Percentiles rank a stretch among this genome's conserved stretches.
phyloP scores from a whole-genome alignment of 331 rosid genomes.

The Stylosanthes scabra region DNA sequence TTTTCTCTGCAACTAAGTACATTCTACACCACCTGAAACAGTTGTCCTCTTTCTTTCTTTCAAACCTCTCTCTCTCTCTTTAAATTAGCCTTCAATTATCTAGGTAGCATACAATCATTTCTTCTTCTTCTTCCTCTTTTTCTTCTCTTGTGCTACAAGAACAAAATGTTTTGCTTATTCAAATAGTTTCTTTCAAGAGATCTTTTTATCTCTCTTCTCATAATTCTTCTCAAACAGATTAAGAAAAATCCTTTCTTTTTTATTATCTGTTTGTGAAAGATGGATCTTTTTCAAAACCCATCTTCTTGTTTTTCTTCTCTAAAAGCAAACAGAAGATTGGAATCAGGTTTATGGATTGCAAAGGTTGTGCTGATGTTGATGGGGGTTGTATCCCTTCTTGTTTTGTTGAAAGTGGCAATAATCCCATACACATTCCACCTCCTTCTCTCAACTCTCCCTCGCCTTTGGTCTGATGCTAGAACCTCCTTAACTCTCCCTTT shows the following conservation, averaged over 20 bases:
- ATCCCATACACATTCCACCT: conserved; percentile 61
- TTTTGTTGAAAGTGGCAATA: conserved; percentile 64
- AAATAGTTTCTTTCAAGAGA: conserved; percentile 11
- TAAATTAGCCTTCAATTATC: too few species aligned
- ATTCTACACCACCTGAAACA: conserved; percentile 39
- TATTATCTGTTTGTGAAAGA: conserved; percentile 30
- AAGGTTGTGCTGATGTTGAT: conserved; percentile 58
- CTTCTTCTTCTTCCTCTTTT: not conserved
- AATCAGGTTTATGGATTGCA: conserved; percentile 57
- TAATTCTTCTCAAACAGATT: conserved; percentile 16
- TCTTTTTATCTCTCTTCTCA: conserved; percentile 8
- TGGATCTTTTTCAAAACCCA: conserved; percentile 52
- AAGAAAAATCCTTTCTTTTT: conserved; percentile 8
- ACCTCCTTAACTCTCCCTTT: conserved; percentile 63
- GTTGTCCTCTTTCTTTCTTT: conserved; percentile 15
- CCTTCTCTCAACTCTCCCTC: conserved; percentile 66
- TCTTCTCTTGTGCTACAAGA: conserved; percentile 6
- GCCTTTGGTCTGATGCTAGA: conserved; percentile 58
- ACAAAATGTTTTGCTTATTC: not conserved
- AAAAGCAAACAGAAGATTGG: conserved; percentile 48
- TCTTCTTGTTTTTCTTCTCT: conserved; percentile 42
- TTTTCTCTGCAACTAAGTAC: conserved; percentile 25
- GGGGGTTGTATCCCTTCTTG: conserved; percentile 58
- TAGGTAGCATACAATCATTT: not conserved
- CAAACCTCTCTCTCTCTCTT: conserved; percentile 31